Evolutionary conservation across 192 early-diverging fungal species (phyloP).

Genomic region (Umbelopsis sp.): DNA sequence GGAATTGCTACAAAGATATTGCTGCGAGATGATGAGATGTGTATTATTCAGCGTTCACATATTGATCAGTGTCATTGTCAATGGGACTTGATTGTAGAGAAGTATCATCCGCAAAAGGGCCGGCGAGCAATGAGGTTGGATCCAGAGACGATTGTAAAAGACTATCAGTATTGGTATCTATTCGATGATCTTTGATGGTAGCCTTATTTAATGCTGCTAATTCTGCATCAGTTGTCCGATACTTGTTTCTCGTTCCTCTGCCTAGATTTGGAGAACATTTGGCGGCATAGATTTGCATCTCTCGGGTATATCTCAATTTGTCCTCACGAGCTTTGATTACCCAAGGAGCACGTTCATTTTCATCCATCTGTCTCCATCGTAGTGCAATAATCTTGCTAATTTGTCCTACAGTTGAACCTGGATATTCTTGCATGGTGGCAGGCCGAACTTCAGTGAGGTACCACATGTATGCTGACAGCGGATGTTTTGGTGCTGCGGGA

Average conservation of each 20-base stretch:
- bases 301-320: conserved; percentile 64
- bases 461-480: conserved; percentile 69
- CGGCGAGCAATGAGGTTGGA: not conserved
- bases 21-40: not conserved
- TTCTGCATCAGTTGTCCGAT: conserved; percentile 16
- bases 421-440: conserved; percentile 54
- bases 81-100: not conserved
- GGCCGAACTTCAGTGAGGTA: conserved; percentile 63
- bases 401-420: conserved; percentile 64
- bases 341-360: conserved; percentile 54
- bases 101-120: conserved; percentile 10
- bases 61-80: conserved; percentile 14
- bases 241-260: conserved; percentile 30
- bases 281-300: conserved; percentile 51
- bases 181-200: not conserved
- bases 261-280: conserved; percentile 23
- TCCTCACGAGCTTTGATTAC: conserved; percentile 52
- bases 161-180: not conserved
- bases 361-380: conserved; percentile 51
- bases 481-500: conserved; percentile 66
- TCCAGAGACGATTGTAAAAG: not conserved
- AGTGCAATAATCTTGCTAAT: conserved; percentile 68
- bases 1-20: not conserved
- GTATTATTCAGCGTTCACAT: conserved; percentile 15
- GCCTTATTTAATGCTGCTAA: not conserved